These are phyloP conservation scores for Maudiozyma humilis DNA, from an alignment of 1,139 yeast species.

Conservation along the genomic window DNA sequence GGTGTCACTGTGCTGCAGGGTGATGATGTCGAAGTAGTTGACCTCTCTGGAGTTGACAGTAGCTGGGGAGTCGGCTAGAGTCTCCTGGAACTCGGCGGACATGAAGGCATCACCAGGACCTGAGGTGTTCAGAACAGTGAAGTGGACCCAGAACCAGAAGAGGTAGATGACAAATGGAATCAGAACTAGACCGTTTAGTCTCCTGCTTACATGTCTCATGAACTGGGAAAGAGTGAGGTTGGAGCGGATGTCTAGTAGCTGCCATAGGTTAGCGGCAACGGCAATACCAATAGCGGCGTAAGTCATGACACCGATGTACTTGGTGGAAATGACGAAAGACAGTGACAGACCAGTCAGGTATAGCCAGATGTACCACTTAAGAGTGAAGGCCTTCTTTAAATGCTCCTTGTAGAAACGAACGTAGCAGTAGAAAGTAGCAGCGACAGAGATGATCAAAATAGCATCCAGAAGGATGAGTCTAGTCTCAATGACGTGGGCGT, in stretches of 20 bases:
- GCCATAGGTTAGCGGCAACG: conserved; percentile 81
- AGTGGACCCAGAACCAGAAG: conserved; percentile 92
- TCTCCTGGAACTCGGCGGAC: conserved; percentile 90
- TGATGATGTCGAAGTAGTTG: conserved; percentile 66
- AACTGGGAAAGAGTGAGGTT: conserved; percentile 59
- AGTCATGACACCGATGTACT: conserved; percentile 91
- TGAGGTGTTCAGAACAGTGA: conserved; percentile 66
- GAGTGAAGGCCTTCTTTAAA: conserved; percentile 49
- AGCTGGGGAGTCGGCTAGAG: conserved; percentile 73
- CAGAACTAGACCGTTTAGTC: conserved; percentile 64
- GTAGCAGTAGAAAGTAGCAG: conserved; percentile 68
- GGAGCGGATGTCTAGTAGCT: conserved; percentile 59
- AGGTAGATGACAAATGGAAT: conserved; percentile 78
- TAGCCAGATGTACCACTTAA: conserved; percentile 84
- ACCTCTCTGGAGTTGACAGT: conserved; percentile 65
- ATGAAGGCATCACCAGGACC: conserved; percentile 96
- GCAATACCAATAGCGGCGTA: conserved; percentile 81
- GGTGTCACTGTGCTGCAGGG: conserved; percentile 71
- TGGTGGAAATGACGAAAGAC: conserved; percentile 86
- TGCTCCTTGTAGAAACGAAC: conserved; percentile 73
- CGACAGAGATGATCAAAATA: conserved; percentile 73
- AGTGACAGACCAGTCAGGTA: conserved; percentile 72
- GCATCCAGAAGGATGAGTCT: conserved; percentile 88
- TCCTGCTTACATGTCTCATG: conserved; percentile 63
- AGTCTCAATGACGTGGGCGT: conserved; percentile 88